These are phyloP conservation scores for Isatis tinctoria DNA, from an alignment of 345 rosid genomes.

Conservation along the genomic window DNA sequence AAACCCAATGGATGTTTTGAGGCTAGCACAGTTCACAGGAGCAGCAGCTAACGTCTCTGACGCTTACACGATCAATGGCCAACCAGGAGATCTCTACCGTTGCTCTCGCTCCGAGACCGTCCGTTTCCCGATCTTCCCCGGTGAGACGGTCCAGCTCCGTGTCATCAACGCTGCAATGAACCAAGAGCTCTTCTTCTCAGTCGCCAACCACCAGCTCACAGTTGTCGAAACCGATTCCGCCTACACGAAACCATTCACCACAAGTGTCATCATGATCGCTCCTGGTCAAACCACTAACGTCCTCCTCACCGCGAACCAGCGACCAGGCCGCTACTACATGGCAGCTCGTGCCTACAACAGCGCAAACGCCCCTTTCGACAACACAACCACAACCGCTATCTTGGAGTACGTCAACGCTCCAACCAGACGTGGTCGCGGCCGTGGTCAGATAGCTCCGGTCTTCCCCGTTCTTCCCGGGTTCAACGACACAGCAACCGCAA, in stretches of 20 bases:
- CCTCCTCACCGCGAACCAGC: slow-evolving; percentile 44
- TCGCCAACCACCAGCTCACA: slow-evolving; percentile 61
- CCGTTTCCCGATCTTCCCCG: slow-evolving; percentile 42
- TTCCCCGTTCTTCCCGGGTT: slow-evolving; percentile 76
- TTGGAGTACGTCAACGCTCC: slow-evolving; percentile 57
- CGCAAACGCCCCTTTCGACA: slow-evolving; percentile 62
- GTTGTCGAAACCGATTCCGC: slow-evolving; percentile 58
- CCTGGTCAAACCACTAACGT: slow-evolving; percentile 77
- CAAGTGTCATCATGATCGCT: slow-evolving; percentile 52
- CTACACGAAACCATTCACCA: slow-evolving; percentile 60
- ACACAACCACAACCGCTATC: slow-evolving; percentile 86
- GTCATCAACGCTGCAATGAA: slow-evolving; percentile 71
- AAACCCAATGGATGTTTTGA: slow-evolving; percentile 69
- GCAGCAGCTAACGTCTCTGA: slow-evolving; percentile 72
- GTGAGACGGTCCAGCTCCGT: slow-evolving; percentile 61
- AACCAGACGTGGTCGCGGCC: slow-evolving; percentile 30
- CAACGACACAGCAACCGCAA: slow-evolving; percentile 80
- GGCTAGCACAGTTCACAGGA: slow-evolving; percentile 53
- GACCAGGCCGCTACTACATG: slow-evolving; percentile 68
- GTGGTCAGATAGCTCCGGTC: slow-evolving; percentile 40
- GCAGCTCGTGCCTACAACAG: slow-evolving; percentile 63
- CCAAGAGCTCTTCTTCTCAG: slow-evolving; percentile 60
- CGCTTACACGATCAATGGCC: slow-evolving; percentile 89
- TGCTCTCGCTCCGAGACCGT: slow-evolving; percentile 42
- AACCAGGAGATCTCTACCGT: slow-evolving; percentile 86